Conservation (phyloP, 2,329 filamentous ascomycete species). For the Rhinocladiella mackenziei region DNA sequence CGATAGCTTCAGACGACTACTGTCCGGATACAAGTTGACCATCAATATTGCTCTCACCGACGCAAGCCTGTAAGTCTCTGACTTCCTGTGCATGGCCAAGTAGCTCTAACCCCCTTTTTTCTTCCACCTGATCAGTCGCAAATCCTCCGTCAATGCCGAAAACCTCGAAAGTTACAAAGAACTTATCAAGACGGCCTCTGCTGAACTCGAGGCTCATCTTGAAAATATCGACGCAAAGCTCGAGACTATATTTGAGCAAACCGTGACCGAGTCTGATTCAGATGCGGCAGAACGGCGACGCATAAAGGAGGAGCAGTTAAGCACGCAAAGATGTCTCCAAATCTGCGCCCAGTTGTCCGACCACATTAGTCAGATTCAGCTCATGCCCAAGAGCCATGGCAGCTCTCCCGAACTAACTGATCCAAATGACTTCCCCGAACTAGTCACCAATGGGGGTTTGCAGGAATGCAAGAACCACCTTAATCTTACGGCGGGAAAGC, state of each 20-base stretch:
- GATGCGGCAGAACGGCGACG: conserved; percentile 28
- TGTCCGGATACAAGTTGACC: conserved; percentile 43
- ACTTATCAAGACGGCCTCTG: conserved; percentile 31
- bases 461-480: conserved; percentile 38
- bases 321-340: conserved; percentile 34
- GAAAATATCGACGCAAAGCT: conserved; percentile 33
- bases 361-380: conserved; percentile 34
- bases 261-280: conserved; percentile 13
- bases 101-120: conserved; percentile 6
- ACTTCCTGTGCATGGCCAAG: conserved; percentile 1
- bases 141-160: conserved; percentile 34
- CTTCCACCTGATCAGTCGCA: conserved; percentile 33
- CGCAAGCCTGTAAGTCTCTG: conserved; percentile 39
- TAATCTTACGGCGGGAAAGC: conserved; percentile 29
- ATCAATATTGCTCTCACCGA: conserved; percentile 42
- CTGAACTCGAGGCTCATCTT: conserved; percentile 32
- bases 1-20: conserved; percentile 39
- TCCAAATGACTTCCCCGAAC: conserved; percentile 29
- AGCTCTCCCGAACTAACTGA: conserved; percentile 17
- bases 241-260: conserved; percentile 20
- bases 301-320: conserved; percentile 33
- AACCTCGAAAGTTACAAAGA: conserved; percentile 29
- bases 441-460: conserved; percentile 34
- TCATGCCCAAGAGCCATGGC: conserved; percentile 6
- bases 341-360: conserved; percentile 33